A percentile compares a stretch with the other conserved stretches of the same genome.
These are phyloP conservation scores for Peribolospora kevripleyi DNA, from an alignment of 768 basidiomycete species.

Conservation along the genomic window DNA sequence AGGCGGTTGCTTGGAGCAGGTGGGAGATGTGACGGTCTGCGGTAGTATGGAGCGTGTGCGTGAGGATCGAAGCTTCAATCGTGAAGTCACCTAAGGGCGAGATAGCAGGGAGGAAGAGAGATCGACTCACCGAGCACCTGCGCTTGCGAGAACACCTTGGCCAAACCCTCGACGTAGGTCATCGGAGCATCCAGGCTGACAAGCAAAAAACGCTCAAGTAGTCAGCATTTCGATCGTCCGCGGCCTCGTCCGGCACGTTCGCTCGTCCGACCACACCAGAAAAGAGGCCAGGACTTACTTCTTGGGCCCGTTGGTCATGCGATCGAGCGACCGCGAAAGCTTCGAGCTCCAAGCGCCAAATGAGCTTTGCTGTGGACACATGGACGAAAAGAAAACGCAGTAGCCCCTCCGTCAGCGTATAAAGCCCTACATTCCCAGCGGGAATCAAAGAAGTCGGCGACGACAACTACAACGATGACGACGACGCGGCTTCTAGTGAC, in stretches of 20 bases:
- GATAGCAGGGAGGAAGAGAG: not conserved
- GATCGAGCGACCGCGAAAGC: constrained; percentile 9
- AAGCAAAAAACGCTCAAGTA: not conserved
- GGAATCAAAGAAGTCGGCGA: not conserved
- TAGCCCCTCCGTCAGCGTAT: constrained; percentile 1
- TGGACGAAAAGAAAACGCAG: not conserved
- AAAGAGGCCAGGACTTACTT: constrained; percentile 6
- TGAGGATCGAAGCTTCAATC: not conserved
- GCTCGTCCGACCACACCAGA: no score
- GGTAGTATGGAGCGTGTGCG: not conserved
- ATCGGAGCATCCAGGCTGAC: constrained; percentile 66
- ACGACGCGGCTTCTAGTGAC: constrained; percentile 12
- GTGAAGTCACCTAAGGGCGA: not conserved
- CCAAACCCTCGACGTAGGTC: constrained; percentile 51
- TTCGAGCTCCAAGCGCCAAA: constrained; percentile 12
- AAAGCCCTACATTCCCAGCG: no score
- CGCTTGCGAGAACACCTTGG: constrained; percentile 42
- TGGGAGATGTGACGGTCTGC: constrained; percentile 5
- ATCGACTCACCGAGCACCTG: constrained; percentile 33
- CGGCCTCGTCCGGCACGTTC: no score
- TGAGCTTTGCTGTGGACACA: constrained; percentile 5
- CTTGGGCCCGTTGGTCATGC: constrained; percentile 10
- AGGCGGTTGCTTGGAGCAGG: not conserved
- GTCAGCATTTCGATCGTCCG: not conserved
- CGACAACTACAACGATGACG: not conserved